phyloP scores from a whole-genome alignment of 108 stramenopile genomes.

The Mediolabrus comicus region DNA sequence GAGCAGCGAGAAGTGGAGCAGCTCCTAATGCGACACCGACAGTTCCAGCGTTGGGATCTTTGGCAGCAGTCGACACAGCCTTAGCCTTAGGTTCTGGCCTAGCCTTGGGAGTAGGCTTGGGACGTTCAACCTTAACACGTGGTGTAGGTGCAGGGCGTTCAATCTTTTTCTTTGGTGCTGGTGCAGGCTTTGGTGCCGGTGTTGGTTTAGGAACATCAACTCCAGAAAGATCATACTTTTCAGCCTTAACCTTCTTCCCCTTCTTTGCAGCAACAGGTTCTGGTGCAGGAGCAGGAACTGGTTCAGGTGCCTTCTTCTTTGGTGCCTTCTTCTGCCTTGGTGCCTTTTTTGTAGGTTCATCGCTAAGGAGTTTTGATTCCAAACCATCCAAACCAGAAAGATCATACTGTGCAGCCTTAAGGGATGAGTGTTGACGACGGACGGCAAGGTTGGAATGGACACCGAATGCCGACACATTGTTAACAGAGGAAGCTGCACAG shows the following conservation, averaged over 20 bases:
- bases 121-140: neutral
- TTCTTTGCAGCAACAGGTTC: constrained; percentile 24
- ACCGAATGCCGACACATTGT: constrained; percentile 46
- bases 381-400: constrained; percentile 50
- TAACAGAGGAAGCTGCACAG: constrained; percentile 41
- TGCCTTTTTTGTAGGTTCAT: constrained; percentile 16
- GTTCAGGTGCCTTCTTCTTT: constrained; percentile 32
- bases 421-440: constrained; percentile 42
- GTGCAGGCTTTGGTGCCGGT: constrained; percentile 31
- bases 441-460: constrained; percentile 39
- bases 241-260: neutral
- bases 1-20: constrained; percentile 73
- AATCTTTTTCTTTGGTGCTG: constrained; percentile 31
- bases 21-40: constrained; percentile 78
- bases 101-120: constrained; percentile 14
- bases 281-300: constrained; percentile 23
- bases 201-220: constrained; percentile 33
- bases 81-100: constrained; percentile 20
- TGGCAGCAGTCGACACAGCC: constrained; percentile 10
- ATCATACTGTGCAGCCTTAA: constrained; percentile 18
- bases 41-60: constrained; percentile 60
- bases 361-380: constrained; percentile 37
- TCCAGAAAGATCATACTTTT: constrained; percentile 25
- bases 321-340: constrained; percentile 16
- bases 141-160: constrained; percentile 6